These are phyloP conservation scores for Syzygium jambos DNA, from an alignment of 345 rosid species.

Conservation along the genomic window DNA sequence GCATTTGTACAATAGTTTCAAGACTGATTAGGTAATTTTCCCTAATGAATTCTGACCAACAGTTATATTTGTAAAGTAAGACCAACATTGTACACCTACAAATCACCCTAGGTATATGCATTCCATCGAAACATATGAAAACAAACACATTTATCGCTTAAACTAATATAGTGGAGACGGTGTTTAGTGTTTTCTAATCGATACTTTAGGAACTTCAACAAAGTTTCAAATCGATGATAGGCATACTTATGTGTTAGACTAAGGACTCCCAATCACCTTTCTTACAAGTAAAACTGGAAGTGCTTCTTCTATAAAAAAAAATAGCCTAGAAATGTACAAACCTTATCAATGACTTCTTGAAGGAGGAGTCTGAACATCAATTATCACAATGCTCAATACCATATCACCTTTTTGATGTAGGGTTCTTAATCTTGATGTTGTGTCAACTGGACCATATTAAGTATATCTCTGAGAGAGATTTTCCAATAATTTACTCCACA, in stretches of 20 bases:
- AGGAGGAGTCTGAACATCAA: not conserved
- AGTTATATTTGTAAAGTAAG: too few relatives aligned
- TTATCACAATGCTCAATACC: not conserved
- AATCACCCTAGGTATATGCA: not conserved
- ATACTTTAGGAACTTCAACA: not conserved
- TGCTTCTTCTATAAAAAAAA: not conserved
- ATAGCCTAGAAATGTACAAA: not conserved
- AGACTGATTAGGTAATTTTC: not conserved
- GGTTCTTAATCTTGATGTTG: too few relatives aligned
- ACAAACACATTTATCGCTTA: not conserved
- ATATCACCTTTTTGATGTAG: not conserved
- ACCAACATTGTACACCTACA: not conserved
- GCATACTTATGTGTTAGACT: not conserved
- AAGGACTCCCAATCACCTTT: not conserved
- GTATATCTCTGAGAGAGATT: not conserved
- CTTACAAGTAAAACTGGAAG: not conserved
- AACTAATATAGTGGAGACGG: not conserved
- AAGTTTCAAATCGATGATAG: not conserved
- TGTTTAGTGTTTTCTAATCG: not conserved
- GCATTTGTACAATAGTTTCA: too few relatives aligned
- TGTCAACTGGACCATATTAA: not conserved
- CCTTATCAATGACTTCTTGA: not conserved
- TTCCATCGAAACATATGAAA: not conserved
- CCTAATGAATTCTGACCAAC: not conserved
- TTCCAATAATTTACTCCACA: not conserved